Percentiles rank a stretch among this genome's conserved stretches.
phyloP scores from a whole-genome alignment of 495 filamentous ascomycete species.

The Peziza echinospora region DNA sequence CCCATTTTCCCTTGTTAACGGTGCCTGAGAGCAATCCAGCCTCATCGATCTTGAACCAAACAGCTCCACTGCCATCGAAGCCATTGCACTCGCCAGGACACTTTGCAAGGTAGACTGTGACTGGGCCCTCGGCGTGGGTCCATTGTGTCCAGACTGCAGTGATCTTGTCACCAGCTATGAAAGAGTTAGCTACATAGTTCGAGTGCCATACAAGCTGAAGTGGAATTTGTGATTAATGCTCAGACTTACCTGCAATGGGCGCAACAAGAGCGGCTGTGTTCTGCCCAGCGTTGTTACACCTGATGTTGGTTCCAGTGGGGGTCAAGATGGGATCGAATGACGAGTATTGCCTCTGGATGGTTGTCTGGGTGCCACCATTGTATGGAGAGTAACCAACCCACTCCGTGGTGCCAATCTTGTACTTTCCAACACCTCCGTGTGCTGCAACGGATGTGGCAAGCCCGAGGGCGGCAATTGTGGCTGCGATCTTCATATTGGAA shows the following conservation, averaged over 20 bases:
- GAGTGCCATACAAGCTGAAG: no score
- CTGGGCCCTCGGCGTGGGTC: constrained; percentile 26
- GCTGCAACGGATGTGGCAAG: constrained; percentile 25
- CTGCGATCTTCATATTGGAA: no score
- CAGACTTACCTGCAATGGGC: constrained; percentile 4
- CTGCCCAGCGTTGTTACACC: constrained; percentile 26
- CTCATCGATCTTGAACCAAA: constrained; percentile 35
- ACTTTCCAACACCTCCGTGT: constrained; percentile 36
- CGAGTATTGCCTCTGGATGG: constrained; percentile 35
- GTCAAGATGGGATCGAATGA: constrained; percentile 32
- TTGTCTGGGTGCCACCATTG: constrained; percentile 24
- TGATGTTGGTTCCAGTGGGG: constrained; percentile 23
- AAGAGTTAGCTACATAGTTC: no score
- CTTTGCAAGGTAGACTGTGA: constrained; percentile 28
- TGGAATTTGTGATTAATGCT: background rate
- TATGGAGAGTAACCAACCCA: constrained; percentile 27
- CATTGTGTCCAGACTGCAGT: constrained; percentile 13
- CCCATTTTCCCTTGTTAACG: constrained; percentile 30
- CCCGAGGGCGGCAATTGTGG: no score
- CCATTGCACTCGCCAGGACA: constrained; percentile 23
- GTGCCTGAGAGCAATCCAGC: constrained; percentile 27
- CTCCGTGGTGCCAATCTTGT: constrained; percentile 30
- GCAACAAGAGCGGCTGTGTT: constrained; percentile 10
- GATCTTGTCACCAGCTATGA: constrained; percentile 13
- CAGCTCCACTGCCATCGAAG: constrained; percentile 22